These are phyloP conservation scores for Pezicula carpinea DNA, from an alignment of 2,329 filamentous ascomycete genomes.

Conservation along the genomic window DNA sequence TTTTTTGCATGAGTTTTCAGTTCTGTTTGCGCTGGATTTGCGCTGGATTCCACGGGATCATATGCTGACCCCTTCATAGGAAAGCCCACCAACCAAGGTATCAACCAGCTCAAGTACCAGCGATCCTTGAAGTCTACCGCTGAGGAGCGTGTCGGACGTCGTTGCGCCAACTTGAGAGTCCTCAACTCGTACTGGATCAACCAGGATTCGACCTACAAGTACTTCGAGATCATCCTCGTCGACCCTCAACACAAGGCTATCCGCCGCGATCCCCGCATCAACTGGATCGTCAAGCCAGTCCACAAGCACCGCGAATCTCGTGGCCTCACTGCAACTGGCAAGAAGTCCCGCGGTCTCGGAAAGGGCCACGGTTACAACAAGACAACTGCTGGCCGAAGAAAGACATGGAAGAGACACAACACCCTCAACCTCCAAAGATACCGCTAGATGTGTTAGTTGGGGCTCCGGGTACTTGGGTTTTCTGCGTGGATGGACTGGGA, in stretches of 20 bases:
- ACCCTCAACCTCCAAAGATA: constrained; percentile 98
- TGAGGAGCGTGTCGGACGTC: constrained; percentile 99
- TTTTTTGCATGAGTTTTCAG: constrained; percentile 2
- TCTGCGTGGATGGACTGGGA: constrained; percentile 14
- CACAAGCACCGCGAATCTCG: constrained; percentile 99
- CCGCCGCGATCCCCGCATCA: constrained; percentile 98
- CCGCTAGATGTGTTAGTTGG: constrained; percentile 55
- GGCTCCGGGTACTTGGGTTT: constrained; percentile 19
- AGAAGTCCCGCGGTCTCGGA: constrained; percentile 99
- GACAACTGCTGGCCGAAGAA: constrained; percentile 92
- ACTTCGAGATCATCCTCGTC: constrained; percentile 99
- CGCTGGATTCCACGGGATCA: background rate
- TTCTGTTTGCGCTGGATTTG: background rate
- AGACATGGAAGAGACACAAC: constrained; percentile 99
- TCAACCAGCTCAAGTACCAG: constrained; percentile 99
- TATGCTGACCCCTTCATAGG: constrained; percentile 46
- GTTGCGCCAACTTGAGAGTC: constrained; percentile 97
- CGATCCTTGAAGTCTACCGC: constrained; percentile 95
- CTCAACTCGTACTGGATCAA: constrained; percentile 99
- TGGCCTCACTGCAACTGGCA: constrained; percentile 96
- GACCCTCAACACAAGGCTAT: constrained; percentile 99
- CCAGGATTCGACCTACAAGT: constrained; percentile 99
- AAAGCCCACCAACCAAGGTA: constrained; percentile 99
- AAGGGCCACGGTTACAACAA: constrained; percentile 99
- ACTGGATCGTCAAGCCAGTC: constrained; percentile 99